Conservation (phyloP, 257 asterid genomes). For the Solanum arcanum region DNA sequence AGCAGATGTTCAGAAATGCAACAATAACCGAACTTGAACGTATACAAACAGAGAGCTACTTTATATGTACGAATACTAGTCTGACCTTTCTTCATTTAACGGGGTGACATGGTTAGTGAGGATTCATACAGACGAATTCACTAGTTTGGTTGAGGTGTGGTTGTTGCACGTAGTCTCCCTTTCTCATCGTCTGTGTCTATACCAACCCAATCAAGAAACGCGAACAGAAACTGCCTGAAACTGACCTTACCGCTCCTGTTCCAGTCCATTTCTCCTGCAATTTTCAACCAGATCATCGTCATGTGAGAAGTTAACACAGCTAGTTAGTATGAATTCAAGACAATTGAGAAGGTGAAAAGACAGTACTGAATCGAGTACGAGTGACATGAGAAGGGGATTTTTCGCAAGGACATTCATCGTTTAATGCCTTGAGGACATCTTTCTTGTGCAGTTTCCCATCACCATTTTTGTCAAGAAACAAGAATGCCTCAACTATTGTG, state of each 20-base stretch:
- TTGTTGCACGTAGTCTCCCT: not conserved
- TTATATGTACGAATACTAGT: not conserved
- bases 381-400: constrained; percentile 42
- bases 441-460: constrained; percentile 35
- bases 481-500: constrained; percentile 31
- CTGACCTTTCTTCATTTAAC: not conserved
- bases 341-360: not conserved
- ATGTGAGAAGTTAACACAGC: not conserved
- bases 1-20: not conserved
- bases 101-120: not conserved
- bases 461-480: constrained; percentile 42
- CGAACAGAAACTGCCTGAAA: constrained; percentile 37
- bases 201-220: constrained; percentile 29
- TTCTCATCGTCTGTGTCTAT: constrained; percentile 13
- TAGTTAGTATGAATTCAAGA: not conserved
- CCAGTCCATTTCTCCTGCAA: constrained; percentile 49
- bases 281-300: constrained; percentile 1
- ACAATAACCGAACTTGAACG: not conserved
- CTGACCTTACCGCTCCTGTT: constrained; percentile 33
- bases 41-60: not conserved
- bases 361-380: constrained; percentile 29
- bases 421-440: constrained; percentile 34
- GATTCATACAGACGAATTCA: not conserved
- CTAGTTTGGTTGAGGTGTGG: not conserved
- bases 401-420: constrained; percentile 37